Evolutionary conservation across 345 rosid genomes (phyloP).

Genomic region (Rhodamnia argentea): DNA sequence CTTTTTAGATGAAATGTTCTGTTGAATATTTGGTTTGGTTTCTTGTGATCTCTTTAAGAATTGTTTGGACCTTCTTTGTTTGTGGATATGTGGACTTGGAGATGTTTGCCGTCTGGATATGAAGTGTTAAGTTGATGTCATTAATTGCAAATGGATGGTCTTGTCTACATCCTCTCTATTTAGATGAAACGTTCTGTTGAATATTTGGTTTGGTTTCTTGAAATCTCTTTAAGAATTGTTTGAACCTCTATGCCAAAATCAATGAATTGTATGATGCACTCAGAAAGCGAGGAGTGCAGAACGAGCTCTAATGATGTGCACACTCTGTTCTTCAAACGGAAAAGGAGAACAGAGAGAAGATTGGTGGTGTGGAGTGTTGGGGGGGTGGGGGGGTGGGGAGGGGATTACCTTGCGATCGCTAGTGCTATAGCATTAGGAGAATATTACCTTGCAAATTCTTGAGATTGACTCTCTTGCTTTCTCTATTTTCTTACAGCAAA

Average conservation of each 20-base stretch:
- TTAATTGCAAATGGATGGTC: not conserved
- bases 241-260: not conserved
- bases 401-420: not conserved
- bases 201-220: not conserved
- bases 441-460: not conserved
- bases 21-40: not conserved
- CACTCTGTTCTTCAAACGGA: not conserved
- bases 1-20: not conserved
- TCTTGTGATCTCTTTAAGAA: not conserved
- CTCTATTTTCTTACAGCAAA: conserved; percentile 29
- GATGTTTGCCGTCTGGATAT: not conserved
- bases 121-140: not conserved
- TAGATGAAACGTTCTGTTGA: not conserved
- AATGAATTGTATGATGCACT: not conserved
- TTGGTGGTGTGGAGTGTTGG: not conserved
- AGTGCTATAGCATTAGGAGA: not conserved
- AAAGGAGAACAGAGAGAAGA: not conserved
- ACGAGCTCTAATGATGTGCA: not conserved
- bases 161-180: not conserved
- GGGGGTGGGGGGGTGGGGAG: too few relatives aligned
- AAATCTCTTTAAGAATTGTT: not conserved
- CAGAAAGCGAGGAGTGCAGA: not conserved
- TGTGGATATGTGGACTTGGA: not conserved
- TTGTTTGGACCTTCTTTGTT: not conserved
- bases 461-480: not conserved